These are phyloP conservation scores for Euptelea pleiosperma DNA, from an alignment of 164 flowering plant species.

Conservation along the genomic window DNA sequence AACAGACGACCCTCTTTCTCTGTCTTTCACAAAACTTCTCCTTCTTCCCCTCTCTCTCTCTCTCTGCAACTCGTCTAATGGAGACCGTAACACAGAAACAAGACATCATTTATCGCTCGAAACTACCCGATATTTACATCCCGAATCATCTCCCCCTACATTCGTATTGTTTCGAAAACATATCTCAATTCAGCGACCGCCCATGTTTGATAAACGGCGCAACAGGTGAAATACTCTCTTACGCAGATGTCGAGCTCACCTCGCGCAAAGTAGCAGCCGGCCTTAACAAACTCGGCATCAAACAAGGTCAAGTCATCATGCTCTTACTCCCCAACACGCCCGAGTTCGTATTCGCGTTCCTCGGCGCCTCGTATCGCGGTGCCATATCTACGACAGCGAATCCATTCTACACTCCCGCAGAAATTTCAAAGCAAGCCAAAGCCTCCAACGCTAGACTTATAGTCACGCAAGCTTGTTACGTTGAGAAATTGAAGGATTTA, in stretches of 20 bases:
- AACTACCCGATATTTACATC: constrained; percentile 80
- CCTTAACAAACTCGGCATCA: constrained; percentile 49
- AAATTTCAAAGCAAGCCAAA: constrained; percentile 62
- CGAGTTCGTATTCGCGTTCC: constrained; percentile 73
- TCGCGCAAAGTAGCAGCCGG: constrained; percentile 65
- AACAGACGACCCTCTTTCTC: too few relatives aligned
- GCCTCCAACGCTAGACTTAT: constrained; percentile 51
- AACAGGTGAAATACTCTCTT: constrained; percentile 45
- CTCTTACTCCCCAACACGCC: constrained; percentile 72
- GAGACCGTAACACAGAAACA: constrained; percentile 3
- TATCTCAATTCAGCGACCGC: constrained; percentile 36
- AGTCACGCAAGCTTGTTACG: constrained; percentile 51
- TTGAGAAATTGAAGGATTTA: constrained; percentile 44
- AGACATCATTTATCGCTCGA: constrained; percentile 73
- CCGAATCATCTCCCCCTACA: constrained; percentile 77
- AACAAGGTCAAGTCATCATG: constrained; percentile 71
- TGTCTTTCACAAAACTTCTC: not conserved
- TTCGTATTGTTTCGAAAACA: constrained; percentile 73
- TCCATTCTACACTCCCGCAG: constrained; percentile 70
- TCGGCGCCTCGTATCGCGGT: constrained; percentile 73
- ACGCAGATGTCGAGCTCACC: constrained; percentile 61
- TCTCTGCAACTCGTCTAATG: constrained; percentile 11
- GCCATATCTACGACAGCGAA: constrained; percentile 80
- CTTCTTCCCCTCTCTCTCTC: not conserved
- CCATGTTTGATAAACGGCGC: constrained; percentile 76